phyloP scores from a whole-genome alignment of 768 basidiomycete genomes.

The Podaxis sp. region DNA sequence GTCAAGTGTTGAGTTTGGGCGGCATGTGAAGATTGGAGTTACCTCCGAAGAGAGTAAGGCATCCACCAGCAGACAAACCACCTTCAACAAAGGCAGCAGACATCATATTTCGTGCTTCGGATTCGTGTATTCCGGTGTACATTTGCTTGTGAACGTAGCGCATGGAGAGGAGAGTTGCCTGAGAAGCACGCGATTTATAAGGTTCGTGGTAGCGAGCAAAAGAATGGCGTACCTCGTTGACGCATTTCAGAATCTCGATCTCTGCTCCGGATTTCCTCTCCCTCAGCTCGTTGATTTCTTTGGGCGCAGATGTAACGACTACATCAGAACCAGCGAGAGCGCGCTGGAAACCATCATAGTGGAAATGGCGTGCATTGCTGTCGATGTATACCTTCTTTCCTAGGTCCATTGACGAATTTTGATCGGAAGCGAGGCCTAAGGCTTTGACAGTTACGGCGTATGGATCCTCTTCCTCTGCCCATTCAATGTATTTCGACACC shows the following conservation, averaged over 20 bases:
- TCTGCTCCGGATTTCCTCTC: constrained; percentile 75
- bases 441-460: constrained; percentile 44
- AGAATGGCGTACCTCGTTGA: constrained; percentile 57
- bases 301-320: constrained; percentile 44
- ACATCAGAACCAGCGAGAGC: constrained; percentile 28
- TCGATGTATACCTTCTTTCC: constrained; percentile 55
- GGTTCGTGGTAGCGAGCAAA: background rate
- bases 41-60: constrained; percentile 80
- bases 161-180: constrained; percentile 80
- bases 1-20: background rate
- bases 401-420: background rate
- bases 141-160: constrained; percentile 57
- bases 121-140: constrained; percentile 73
- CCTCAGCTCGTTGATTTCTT: constrained; percentile 53
- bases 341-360: constrained; percentile 55
- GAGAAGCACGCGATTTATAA: background rate
- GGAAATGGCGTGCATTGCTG: constrained; percentile 54
- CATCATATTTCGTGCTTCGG: constrained; percentile 59
- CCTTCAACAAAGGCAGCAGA: constrained; percentile 46
- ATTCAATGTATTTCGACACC: constrained; percentile 41
- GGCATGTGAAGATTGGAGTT: constrained; percentile 18
- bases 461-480: constrained; percentile 68
- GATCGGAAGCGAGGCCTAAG: constrained; percentile 14
- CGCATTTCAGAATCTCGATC: constrained; percentile 68
- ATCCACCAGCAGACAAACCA: constrained; percentile 55